These are phyloP conservation scores for Cladobotryum protrusum DNA, from an alignment of 2,329 filamentous ascomycete genomes.

Conservation along the genomic window DNA sequence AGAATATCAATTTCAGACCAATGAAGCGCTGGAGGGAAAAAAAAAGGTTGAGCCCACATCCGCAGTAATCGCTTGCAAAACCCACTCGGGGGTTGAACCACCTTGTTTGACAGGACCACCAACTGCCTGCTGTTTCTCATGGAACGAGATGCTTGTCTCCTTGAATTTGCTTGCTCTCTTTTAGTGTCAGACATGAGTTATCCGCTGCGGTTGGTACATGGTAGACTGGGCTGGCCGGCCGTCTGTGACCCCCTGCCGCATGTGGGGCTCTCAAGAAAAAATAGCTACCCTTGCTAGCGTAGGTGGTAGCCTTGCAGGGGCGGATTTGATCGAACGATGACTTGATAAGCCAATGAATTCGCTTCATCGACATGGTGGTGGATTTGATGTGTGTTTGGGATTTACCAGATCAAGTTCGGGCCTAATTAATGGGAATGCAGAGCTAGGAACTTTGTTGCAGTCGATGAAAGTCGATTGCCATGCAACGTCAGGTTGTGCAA, in stretches of 20 bases:
- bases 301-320: conserved; percentile 8
- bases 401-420: neutral
- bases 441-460: neutral
- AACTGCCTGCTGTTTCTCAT: too few species aligned
- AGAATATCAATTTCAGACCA: too few species aligned
- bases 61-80: neutral
- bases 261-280: conserved; percentile 3
- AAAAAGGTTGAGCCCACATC: neutral
- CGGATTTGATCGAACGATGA: conserved; percentile 12
- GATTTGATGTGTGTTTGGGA: neutral
- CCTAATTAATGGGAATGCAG: too few species aligned
- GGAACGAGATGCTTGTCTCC: too few species aligned
- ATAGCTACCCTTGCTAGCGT: conserved; percentile 9
- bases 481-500: conserved; percentile 6
- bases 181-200: neutral
- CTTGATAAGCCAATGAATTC: conserved; percentile 4
- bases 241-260: neutral
- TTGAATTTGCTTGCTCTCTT: too few species aligned
- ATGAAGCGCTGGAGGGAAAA: neutral
- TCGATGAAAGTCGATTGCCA: neutral
- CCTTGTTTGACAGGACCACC: too few species aligned
- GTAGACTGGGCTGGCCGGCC: too few species aligned
- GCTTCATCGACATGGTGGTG: neutral
- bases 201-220: conserved; percentile 5
- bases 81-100: too few species aligned